Evolutionary conservation across 2,329 filamentous ascomycete genomes (phyloP).

Genomic region (Amesomyces nigricolor): DNA sequence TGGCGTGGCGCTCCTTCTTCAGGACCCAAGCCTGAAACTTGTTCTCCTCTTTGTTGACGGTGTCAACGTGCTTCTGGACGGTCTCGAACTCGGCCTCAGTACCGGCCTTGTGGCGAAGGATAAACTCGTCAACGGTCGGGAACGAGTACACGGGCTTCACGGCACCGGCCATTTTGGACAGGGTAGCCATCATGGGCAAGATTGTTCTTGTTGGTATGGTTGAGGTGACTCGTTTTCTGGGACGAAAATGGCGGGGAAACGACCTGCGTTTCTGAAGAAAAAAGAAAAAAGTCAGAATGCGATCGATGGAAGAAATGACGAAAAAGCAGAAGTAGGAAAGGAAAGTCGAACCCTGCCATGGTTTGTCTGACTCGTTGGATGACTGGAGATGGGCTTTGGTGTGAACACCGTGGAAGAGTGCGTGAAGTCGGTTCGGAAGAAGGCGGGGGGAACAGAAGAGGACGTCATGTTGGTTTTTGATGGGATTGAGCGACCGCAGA

Average conservation of each 20-base stretch:
- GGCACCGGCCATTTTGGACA: too few relatives aligned
- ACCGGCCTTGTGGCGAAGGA: slow-evolving; percentile 8
- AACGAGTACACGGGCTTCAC: slow-evolving; percentile 4
- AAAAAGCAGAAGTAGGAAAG: too few relatives aligned
- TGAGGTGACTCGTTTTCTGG: not conserved
- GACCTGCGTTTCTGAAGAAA: not conserved
- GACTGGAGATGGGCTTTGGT: too few relatives aligned
- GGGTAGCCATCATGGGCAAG: too few relatives aligned
- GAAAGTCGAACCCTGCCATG: not conserved
- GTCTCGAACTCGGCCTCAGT: slow-evolving; percentile 13
- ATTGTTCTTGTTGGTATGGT: too few relatives aligned
- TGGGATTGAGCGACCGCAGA: too few relatives aligned
- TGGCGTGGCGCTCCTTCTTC: slow-evolving; percentile 6
- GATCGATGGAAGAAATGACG: not conserved
- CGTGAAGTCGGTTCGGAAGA: too few relatives aligned
- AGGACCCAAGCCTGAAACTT: slow-evolving; percentile 11
- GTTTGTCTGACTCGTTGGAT: too few relatives aligned
- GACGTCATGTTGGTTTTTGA: too few relatives aligned
- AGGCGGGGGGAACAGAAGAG: too few relatives aligned
- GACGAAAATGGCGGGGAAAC: not conserved
- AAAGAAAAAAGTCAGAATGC: not conserved
- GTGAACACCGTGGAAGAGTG: too few relatives aligned
- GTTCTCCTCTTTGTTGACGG: slow-evolving; percentile 5
- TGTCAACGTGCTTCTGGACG: not conserved
- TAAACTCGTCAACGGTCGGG: slow-evolving; percentile 5